Base-by-base conservation (phyloP, 495 filamentous ascomycete genomes). In the Aspergillus diversus region DNA sequence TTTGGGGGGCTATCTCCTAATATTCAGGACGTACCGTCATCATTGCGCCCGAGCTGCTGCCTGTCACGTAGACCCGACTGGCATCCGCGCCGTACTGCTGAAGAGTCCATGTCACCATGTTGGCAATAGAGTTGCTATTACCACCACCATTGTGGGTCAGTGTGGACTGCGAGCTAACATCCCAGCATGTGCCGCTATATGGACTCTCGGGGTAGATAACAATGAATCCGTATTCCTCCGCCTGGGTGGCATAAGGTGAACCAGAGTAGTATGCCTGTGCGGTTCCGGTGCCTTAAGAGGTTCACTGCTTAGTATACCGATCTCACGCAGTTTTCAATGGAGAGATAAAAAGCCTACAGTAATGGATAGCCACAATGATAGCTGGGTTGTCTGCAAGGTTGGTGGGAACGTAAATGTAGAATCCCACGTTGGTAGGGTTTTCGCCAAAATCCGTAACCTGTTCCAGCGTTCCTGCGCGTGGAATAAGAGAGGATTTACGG, bases 121-220 rank as follows among this genome's bases (percentile, higher is more conserved):
- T 86, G 53, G 77, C 82, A 55, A 90, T 87, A 21, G 80, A 80
- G 48, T 82, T 75, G 63, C 80, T 83, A 69, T 89, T 84, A 33
- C 83, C 82, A 7, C 84, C 84, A n/a, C 81, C 84, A 49, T 84
- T 72, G 67, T 84, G 84, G 33, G 79, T 84, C 7, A 88, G 74
- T 3, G 84, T 77, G 13, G 74, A 75, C 9, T 76, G 69, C 1
- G 81, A 85, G 31, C 80, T 80, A 46, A 87, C 83, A 61, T 90
- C 87, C 85, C 86, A 90, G 75, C 86, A 89, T 35, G 68, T 76
- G 43, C 76, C 80, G 13, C 63, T 60, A 67, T 78, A 77, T 11
- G 80, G 76, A 6, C 81, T 78, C 51, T 79, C 71, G 5, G 83
- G 84, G 71, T 83, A 85, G 71, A 86, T 83, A 64, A 85, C 77